phyloP scores from a whole-genome alignment of 345 rosid genomes.

The thale cress (Arabidopsis thaliana) region TAIR10.1 NC_003070.9:30114501-30115000 shows the following conservation, averaged over 20 bases:
- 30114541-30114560: background rate
- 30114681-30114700: background rate
- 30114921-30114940: conserved; percentile 19
- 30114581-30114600: conserved; percentile 13
- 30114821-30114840: conserved; percentile 31
- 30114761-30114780: background rate
- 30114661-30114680: background rate
- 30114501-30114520: conserved; percentile 7
- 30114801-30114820: conserved; percentile 32
- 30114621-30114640: background rate
- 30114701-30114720: background rate
- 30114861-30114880: conserved; percentile 37
- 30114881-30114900: conserved; percentile 40
- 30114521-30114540: conserved; percentile 5
- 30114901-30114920: conserved; percentile 41
- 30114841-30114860: conserved; percentile 29
- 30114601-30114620: conserved; percentile 3
- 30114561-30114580: conserved; percentile 6
- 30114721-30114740: background rate
- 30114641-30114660: background rate
- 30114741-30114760: background rate
- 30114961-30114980: background rate
- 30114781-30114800: conserved; percentile 11
- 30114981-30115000: conserved; percentile 30
- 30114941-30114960: background rate